Base-by-base conservation (phyloP, 495 filamentous ascomycete genomes). In the Antarctomyces pellizariae region DNA sequence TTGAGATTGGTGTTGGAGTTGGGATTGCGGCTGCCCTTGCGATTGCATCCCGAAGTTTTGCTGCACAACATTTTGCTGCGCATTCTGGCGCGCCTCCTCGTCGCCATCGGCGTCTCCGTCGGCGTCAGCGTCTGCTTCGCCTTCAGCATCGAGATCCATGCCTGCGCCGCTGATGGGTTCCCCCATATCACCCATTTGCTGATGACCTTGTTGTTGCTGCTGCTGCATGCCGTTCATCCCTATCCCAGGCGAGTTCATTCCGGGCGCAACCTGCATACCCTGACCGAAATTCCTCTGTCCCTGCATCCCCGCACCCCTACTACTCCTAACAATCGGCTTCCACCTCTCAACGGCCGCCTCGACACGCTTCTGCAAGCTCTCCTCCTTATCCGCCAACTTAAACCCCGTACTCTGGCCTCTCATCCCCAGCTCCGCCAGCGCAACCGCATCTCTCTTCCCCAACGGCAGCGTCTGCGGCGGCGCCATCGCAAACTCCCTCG, bases 401-500 rank as follows among this genome's bases (percentile, higher is more conserved):
- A 54, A 37, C 2, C 58, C 59, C 3, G 58, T 39, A 10, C 36
- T 34, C 3, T 28, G 13, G 2, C 30, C 29, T 13, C 36, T 35
- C 8, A 43, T 16, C 3, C 35, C 39, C 3, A 54, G 11, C 24
- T 57, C 47, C 8, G 42, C 34, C 19, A 55, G 18, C 22, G 45
- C 45, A 3, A 39, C 33, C 15, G 57, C 29, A 5, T 56, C 23
- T 3, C 53, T 49, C 30, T 50, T 35, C 18, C 49, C 46, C 9
- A 86, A 33, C 2, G 64, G 65, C 3, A 80, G 45, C 1, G 59
- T 72, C 16, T 63, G 50, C 0, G 75, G 67, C 0, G 66, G 62
- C 17, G 62, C 52, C n/a, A 72, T 52, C 13, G 62, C 61, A 39
- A 75, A 75, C 36, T 83, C 74, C 4, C 67, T 56, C 5, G 73